Conservation (phyloP, 352 stramenopile genomes). For the Globisporangium radiosum region DNA sequence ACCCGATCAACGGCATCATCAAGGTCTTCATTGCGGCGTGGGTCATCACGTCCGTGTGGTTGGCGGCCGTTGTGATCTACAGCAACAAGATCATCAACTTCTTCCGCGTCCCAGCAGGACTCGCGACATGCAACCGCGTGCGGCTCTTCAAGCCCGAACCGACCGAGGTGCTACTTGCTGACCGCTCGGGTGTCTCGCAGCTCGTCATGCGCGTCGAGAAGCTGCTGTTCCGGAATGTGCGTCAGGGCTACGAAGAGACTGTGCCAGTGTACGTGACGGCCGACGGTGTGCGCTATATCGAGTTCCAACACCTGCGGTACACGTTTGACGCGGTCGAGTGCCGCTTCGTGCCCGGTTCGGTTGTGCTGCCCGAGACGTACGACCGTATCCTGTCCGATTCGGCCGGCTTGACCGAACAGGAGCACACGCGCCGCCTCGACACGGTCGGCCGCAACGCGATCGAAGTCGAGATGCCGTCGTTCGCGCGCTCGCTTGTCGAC, state of each 20-base stretch:
- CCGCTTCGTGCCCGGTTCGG: slow-evolving; percentile 42
- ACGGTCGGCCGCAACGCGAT: slow-evolving; percentile 59
- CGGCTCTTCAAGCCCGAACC: slow-evolving; percentile 53
- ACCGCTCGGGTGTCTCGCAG: slow-evolving; percentile 48
- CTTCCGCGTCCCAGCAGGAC: slow-evolving; percentile 35
- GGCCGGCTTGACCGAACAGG: slow-evolving; percentile 31
- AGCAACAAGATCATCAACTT: slow-evolving; percentile 48
- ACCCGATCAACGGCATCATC: slow-evolving; percentile 41
- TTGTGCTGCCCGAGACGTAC: slow-evolving; percentile 42
- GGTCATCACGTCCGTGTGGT: slow-evolving; percentile 48
- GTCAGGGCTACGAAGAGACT: slow-evolving; percentile 45
- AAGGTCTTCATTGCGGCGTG: slow-evolving; percentile 58
- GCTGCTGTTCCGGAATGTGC: slow-evolving; percentile 30
- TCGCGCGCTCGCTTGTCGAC: slow-evolving; percentile 39
- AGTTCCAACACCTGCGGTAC: slow-evolving; percentile 65
- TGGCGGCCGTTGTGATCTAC: slow-evolving; percentile 37
- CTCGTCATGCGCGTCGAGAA: slow-evolving; percentile 47
- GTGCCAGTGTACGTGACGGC: slow-evolving; percentile 31
- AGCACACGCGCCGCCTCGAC: slow-evolving; percentile 32
- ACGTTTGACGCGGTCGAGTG: slow-evolving; percentile 38
- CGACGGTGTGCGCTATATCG: slow-evolving; percentile 33
- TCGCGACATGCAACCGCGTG: slow-evolving; percentile 43
- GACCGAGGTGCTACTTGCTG: slow-evolving; percentile 48
- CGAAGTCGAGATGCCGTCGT: slow-evolving; percentile 53
- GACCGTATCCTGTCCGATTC: slow-evolving; percentile 38